Base-by-base conservation (phyloP, 2,329 filamentous ascomycete species). In the Aspergillus novofumigatus region DNA sequence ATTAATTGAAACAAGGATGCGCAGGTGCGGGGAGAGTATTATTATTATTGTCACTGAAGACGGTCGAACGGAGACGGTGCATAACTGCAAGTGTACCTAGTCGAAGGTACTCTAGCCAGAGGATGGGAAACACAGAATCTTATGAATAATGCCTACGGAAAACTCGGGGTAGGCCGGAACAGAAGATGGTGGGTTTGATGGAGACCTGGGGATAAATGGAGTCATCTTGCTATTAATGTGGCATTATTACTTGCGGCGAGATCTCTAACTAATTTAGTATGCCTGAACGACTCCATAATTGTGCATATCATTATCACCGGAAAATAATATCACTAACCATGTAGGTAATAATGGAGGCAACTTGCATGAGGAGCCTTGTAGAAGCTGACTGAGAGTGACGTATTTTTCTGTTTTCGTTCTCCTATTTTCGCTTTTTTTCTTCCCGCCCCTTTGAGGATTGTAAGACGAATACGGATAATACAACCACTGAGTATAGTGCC, bases 391-490 rank as follows among this genome's bases (percentile, higher is more conserved):
- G 20, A 20, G 11, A 47, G 44, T 47, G 44, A 47, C 44, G 44
- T 47, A 47, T 47, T 47, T 47, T 38, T 54, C n/a, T 51, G 48
- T 57, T 61, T 59, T 52, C 48, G 54, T 57, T 55, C 56, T 59
- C 48, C 53, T 56, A 59, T 56, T 53, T 51, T 55, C 45, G 38
- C 35, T 52, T 17, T 55, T 59, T 54, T 55, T 49, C 54, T 57
- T 59, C 61, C 55, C 53, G 57, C 55, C 49, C 61, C 44, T 14
- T 47, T 7, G 4, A 47, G 23, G 21, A 47, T 47, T 23, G 44
- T 26, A 47, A 26, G 44, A 47, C 23, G 8, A 47, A 17, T 47
- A 47, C 23, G 42, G 42, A 45, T 23, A 23, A 21, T 5, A 17
- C 32, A 17, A 38, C 32, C 14, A 17, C 5, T 35, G 10, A 11